Evolutionary conservation across 2,329 filamentous ascomycete genomes (phyloP).

Genomic region (Pezicula neosporulosa): DNA sequence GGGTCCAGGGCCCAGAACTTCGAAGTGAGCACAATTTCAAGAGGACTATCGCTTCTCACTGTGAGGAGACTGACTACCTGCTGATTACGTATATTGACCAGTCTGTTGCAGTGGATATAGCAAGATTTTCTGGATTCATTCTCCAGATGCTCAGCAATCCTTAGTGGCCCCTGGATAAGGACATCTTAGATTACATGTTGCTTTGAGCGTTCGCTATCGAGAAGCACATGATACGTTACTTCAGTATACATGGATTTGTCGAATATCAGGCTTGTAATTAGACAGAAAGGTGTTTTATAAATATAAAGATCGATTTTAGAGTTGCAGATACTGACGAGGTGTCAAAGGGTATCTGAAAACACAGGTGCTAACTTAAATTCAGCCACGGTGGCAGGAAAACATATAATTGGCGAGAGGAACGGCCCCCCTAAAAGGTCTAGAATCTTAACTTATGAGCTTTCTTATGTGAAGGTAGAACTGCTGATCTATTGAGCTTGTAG

Average conservation of each 20-base stretch:
- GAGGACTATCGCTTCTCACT: too few species aligned
- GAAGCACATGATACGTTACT: slow-evolving; percentile 56
- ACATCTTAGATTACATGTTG: slow-evolving; percentile 58
- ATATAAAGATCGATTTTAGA: too few species aligned
- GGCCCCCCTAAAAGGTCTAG: slow-evolving; percentile 27
- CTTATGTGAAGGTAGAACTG: slow-evolving; percentile 60
- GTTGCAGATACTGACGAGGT: too few species aligned
- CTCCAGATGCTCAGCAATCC: too few species aligned
- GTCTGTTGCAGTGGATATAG: too few species aligned
- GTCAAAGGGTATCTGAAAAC: slow-evolving; percentile 45
- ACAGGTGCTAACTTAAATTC: slow-evolving; percentile 61
- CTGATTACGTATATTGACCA: too few species aligned
- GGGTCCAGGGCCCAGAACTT: slow-evolving; percentile 74
- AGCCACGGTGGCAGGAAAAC: slow-evolving; percentile 58
- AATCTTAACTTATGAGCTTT: slow-evolving; percentile 20
- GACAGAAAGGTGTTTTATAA: slow-evolving; percentile 54
- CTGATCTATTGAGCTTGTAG: slow-evolving; percentile 47
- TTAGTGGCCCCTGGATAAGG: too few species aligned
- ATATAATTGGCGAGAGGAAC: slow-evolving; percentile 47
- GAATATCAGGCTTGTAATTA: slow-evolving; percentile 49
- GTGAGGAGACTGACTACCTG: too few species aligned
- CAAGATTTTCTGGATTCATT: too few species aligned
- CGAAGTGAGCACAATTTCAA: slow-evolving; percentile 47
- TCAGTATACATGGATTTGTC: slow-evolving; percentile 57
- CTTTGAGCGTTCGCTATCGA: slow-evolving; percentile 47